Evolutionary conservation across 2,329 filamentous ascomycete genomes (phyloP), one percentile per base, ranked within the genome.

Genomic region (Samsoniella hepiali): DNA sequence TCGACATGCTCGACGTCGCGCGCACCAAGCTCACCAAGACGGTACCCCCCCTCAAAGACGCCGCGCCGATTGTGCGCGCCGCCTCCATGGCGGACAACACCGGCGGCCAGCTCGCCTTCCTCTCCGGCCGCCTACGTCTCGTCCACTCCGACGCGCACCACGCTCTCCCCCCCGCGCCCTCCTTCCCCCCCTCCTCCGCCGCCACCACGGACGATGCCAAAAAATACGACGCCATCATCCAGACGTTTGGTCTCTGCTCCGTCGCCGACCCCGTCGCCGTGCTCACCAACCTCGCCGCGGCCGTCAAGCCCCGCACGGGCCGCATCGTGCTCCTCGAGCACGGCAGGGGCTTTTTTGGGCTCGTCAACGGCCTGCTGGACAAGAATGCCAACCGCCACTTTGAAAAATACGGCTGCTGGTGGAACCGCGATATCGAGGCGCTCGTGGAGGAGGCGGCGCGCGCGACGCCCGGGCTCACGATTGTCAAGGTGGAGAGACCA

Each of bases 161-260:
- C 40, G 68, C 73, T 0, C 72, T 85, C 1, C 81, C 82, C 1
- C 61, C 71, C 5, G 73, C 77, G 64, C 76, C 68, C 58, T 34
- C 76, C 70, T n/a, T 76, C 70, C 50, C 75, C 65, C 70, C 75
- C 70, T 50, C 75, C 65, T 70, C 75, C 75, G n/a, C 45, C 50
- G n/a, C n/a, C 31, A 15, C 34, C 53, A 17, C 10, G 27, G 3
- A 4, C n/a, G 10, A 4, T 11, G 8, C 6, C n/a, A n/a, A 17
- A 11, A 55, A 62, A 10, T 89, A 88, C 74, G 86, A 89, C 74
- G 88, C 85, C 2, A 75, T 88, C 44, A 71, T 88, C 36, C 85
- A 88, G 70, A 87, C 85, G 0, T 88, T 89, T 74, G 86, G 85
- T 5, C 79, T 89, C 32, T 89, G 86, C 74, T 86, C 83, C 68